Evolutionary conservation across 2,329 filamentous ascomycete species (phyloP), one percentile per base, ranked within the genome.

Genomic region (Cordyceps farinosa): DNA sequence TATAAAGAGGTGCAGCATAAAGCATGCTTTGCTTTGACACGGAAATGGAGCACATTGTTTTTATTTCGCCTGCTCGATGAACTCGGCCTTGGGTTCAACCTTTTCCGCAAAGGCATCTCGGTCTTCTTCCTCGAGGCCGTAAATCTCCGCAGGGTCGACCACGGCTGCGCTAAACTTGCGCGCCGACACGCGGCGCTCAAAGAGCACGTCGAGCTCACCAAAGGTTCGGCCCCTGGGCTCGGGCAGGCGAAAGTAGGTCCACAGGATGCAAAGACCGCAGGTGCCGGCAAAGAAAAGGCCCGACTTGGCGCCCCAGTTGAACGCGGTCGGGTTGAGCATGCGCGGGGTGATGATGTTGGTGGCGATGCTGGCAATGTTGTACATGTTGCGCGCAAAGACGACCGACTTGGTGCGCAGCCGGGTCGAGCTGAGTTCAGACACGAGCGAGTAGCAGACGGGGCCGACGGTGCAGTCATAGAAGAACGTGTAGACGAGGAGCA

Each of bases 371-470:
- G 72, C 69, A 5, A 83, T 72, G 65, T 85, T 82, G 72, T 83
- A 85, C 27, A 76, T 61, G 66, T 76, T 78, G 54, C 80, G 73
- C 1, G 77, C 79, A 22, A 82, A 69, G 13, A 80, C 79, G 22
- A 81, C 76, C 0, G 79, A 78, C 70, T 81, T 79, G 54, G 77
- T 79, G 52, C 79, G 75, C 27, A 82, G 74, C 45, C 79, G 79
- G 4, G 78, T 80, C 0, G 78, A 79, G 0, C 76, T 74, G 3
- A 81, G 65, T 68, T 82, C 80, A 1, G 80, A 85, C 5, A 96
- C 92, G 40, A 96, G 83, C 0, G 91, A 94, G 77, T 95, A 97
- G 77, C 90, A 92, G 32, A 96, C 91, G 44, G 66, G 76, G 0
- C 76, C 76, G 32, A 78, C 73, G 5, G 76, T 77, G 45, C 69